These are phyloP conservation scores for Odontarrhena argentea DNA, from an alignment of 345 rosid species.

Conservation along the genomic window DNA sequence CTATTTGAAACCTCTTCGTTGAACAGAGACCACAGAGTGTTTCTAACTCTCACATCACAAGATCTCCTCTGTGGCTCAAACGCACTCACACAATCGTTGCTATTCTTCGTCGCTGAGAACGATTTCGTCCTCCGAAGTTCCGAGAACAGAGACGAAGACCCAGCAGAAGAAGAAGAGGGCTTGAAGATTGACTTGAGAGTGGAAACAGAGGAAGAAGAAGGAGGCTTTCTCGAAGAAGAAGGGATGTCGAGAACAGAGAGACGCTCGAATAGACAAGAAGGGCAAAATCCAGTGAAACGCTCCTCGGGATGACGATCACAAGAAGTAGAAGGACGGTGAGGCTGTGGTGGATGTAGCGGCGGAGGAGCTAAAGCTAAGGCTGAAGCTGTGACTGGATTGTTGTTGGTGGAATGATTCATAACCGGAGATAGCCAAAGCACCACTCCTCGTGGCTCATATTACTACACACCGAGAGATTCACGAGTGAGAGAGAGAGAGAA, in stretches of 20 bases:
- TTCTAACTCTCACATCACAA: slow-evolving; percentile 90
- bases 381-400: slow-evolving; percentile 50
- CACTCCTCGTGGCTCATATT: slow-evolving; percentile 71
- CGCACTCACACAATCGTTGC: slow-evolving; percentile 64
- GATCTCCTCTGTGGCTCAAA: slow-evolving; percentile 97
- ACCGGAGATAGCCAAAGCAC: slow-evolving; percentile 55
- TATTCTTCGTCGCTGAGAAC: slow-evolving; percentile 92
- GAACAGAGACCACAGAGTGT: slow-evolving; percentile 78
- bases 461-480: slow-evolving; percentile 25
- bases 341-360: slow-evolving; percentile 78
- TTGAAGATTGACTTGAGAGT: slow-evolving; percentile 63
- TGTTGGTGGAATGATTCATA: slow-evolving; percentile 89
- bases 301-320: slow-evolving; percentile 90
- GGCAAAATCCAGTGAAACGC: slow-evolving; percentile 90
- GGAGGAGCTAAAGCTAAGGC: slow-evolving; percentile 45
- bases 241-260: slow-evolving; percentile 66
- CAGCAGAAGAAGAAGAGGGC: slow-evolving; percentile 39
- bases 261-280: slow-evolving; percentile 96
- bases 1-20: slow-evolving; percentile 46
- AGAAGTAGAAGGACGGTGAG: slow-evolving; percentile 83
- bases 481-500: slow-evolving; percentile 16
- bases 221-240: slow-evolving; percentile 62
- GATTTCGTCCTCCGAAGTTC: slow-evolving; percentile 96
- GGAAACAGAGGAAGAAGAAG: slow-evolving; percentile 49
- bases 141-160: slow-evolving; percentile 45